Evolutionary conservation across 176 grass and related monocot genomes (phyloP), one percentile per base, ranked within the genome.

Genomic region (Hsuehochloa calcarea): DNA sequence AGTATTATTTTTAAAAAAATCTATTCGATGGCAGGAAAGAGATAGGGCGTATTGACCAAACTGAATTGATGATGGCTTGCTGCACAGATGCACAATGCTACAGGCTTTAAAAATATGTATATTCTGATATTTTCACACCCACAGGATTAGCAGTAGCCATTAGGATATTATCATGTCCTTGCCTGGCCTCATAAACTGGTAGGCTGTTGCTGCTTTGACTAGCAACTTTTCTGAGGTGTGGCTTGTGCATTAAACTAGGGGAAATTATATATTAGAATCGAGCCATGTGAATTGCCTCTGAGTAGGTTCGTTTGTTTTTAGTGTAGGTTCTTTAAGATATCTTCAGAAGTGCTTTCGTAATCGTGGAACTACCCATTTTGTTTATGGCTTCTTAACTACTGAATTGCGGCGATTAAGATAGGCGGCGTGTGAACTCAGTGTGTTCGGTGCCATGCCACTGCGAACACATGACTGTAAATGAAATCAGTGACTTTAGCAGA

Each of bases 211-310:
- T 71, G 27, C 79, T 83, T 90, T 83, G 89, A 87, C 89, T 60
- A 27, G 60, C 74, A 50, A 34, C 60, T 11, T 41, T n/a, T 27
- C n/a, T 8, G 14, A 37, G 35, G 31, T 27, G 72, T 85, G 64
- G 77, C 34, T 70, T 80, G 61, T 26, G 77, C 56, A 78, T 40
- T 86, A 65, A 60, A 25, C 44, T 37, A 77, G 46, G 22, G 14
- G 7, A 68, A 67, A 65, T n/a, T 62, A 13, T 69, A 58, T 13
- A 77, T 71, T 78, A 34, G 39, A 3, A 66, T 72, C 56, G 80
- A 74, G 80, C 74, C 84, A 90, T 90, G 84, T 90, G 89, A 83
- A 50, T 82, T 82, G 16, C 50, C 54, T 54, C 65, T 47, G 70
- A 38, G 54, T 65, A 71, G 83, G 74, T 43, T 70, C 3, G 2